Conservation (phyloP, 2,329 filamentous ascomycete genomes). For the Akanthomyces uredinophilus region DNA sequence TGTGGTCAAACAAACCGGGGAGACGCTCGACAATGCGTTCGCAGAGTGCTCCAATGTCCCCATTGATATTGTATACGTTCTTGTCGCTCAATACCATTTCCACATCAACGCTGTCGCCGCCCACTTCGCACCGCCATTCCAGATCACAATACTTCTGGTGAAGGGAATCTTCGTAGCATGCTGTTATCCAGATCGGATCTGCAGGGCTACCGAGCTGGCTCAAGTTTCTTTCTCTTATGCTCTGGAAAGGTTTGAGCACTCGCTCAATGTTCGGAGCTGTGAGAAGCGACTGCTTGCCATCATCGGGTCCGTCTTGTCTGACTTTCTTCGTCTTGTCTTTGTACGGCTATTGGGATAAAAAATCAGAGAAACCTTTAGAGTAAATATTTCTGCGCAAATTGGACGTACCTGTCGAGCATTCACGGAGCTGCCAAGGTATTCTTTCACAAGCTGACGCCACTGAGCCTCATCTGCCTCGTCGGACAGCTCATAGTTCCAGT, state of each 20-base stretch:
- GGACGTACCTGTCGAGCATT: not conserved
- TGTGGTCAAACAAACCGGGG: not conserved
- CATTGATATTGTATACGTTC: not conserved
- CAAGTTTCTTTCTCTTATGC: not conserved
- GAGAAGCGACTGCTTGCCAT: not conserved
- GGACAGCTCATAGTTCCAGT: not conserved
- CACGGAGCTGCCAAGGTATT: not conserved
- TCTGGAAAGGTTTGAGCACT: constrained; percentile 3
- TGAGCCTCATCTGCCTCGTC: not conserved
- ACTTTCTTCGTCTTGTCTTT: not conserved
- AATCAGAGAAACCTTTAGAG: not conserved
- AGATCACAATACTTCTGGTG: not conserved
- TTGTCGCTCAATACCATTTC: not conserved
- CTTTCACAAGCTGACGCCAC: not conserved
- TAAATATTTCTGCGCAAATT: not conserved
- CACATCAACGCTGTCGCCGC: not conserved
- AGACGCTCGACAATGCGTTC: not conserved
- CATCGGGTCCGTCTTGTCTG: not conserved
- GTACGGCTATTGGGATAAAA: not conserved
- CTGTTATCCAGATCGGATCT: not conserved
- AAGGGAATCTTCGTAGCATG: not conserved
- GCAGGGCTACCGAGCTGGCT: too few relatives aligned
- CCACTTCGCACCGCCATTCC: not conserved
- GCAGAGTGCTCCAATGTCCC: not conserved
- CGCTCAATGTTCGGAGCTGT: not conserved